Percentiles rank a stretch among this genome's conserved stretches.
Conservation (phyloP, 208 protist genomes). For the Leishmania turanica region DNA sequence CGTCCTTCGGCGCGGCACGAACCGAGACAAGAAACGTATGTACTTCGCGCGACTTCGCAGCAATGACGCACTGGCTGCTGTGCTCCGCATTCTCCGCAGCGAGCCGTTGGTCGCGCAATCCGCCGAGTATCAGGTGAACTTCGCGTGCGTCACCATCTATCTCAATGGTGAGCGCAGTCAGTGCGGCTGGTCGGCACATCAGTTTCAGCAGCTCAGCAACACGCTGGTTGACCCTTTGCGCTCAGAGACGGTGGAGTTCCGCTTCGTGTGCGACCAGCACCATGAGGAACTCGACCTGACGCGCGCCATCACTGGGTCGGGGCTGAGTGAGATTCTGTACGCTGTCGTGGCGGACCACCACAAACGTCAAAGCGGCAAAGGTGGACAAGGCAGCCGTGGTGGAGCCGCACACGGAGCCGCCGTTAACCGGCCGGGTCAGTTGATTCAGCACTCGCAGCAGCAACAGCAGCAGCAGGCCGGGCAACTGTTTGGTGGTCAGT, state of each 20-base stretch:
- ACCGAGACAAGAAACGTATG: slow-evolving; percentile 77
- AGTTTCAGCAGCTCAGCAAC: slow-evolving; percentile 38
- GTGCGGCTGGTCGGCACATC: slow-evolving; percentile 26
- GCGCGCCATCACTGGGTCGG: slow-evolving; percentile 25
- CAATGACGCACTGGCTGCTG: slow-evolving; percentile 51
- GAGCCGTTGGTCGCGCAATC: slow-evolving; percentile 33
- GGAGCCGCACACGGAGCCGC: not conserved
- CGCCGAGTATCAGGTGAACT: slow-evolving; percentile 84
- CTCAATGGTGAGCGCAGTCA: slow-evolving; percentile 30
- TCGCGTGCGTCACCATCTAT: slow-evolving; percentile 58
- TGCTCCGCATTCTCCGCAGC: slow-evolving; percentile 41
- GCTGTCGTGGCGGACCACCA: slow-evolving; percentile 18
- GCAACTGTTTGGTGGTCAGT: not conserved
- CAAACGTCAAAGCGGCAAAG: slow-evolving; percentile 4
- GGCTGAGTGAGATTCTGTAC: slow-evolving; percentile 29
- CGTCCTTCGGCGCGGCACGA: slow-evolving; percentile 67
- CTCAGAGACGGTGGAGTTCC: slow-evolving; percentile 59
- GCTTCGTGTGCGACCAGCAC: slow-evolving; percentile 38
- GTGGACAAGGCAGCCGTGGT: not conserved
- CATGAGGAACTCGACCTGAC: slow-evolving; percentile 62
- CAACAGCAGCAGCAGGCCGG: slow-evolving; percentile 2
- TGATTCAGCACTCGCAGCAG: not conserved
- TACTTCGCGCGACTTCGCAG: slow-evolving; percentile 73
- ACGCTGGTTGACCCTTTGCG: slow-evolving; percentile 46
- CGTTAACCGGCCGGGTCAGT: not conserved